These are phyloP conservation scores for Xylaria hypoxylon DNA, from an alignment of 2,329 filamentous ascomycete genomes.

Conservation along the genomic window DNA sequence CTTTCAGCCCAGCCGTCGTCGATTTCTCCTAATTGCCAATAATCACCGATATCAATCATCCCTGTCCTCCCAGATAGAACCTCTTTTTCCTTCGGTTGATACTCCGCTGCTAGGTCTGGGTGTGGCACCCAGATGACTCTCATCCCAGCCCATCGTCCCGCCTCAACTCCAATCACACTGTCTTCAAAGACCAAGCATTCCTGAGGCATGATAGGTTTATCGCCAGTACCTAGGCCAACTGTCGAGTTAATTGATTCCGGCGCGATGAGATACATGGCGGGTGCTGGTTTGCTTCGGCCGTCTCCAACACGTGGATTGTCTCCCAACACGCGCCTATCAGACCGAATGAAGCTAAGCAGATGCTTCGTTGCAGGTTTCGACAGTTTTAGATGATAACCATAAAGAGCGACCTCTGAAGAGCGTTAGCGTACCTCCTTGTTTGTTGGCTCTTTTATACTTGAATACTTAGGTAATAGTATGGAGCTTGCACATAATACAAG, in stretches of 20 bases:
- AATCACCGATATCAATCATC: constrained; percentile 17
- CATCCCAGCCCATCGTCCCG: constrained; percentile 77
- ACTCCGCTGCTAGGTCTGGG: constrained; percentile 60
- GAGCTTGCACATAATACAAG: too few relatives aligned
- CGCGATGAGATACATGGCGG: constrained; percentile 77
- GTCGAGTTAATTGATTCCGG: constrained; percentile 71
- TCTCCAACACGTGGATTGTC: constrained; percentile 71
- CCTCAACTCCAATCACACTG: constrained; percentile 76
- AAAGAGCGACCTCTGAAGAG: too few relatives aligned
- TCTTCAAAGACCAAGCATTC: constrained; percentile 82
- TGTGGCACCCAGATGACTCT: constrained; percentile 78
- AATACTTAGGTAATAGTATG: too few relatives aligned
- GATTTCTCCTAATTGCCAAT: constrained; percentile 20
- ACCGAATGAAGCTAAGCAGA: constrained; percentile 58
- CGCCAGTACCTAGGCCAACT: constrained; percentile 54
- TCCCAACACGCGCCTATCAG: constrained; percentile 68
- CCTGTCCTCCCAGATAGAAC: constrained; percentile 47
- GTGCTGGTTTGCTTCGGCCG: constrained; percentile 76
- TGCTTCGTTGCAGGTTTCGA: constrained; percentile 42
- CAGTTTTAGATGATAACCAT: too few relatives aligned
- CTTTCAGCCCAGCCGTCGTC: constrained; percentile 28
- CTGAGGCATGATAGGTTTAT: constrained; percentile 64
- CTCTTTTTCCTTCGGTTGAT: constrained; percentile 44
- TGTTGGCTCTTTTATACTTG: too few relatives aligned
- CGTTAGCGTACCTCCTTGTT: too few relatives aligned